A percentile compares a stretch with the other conserved stretches of the same genome.
These are phyloP conservation scores for Neohortaea acidophila DNA, from an alignment of 495 filamentous ascomycete species.

Conservation along the genomic window DNA sequence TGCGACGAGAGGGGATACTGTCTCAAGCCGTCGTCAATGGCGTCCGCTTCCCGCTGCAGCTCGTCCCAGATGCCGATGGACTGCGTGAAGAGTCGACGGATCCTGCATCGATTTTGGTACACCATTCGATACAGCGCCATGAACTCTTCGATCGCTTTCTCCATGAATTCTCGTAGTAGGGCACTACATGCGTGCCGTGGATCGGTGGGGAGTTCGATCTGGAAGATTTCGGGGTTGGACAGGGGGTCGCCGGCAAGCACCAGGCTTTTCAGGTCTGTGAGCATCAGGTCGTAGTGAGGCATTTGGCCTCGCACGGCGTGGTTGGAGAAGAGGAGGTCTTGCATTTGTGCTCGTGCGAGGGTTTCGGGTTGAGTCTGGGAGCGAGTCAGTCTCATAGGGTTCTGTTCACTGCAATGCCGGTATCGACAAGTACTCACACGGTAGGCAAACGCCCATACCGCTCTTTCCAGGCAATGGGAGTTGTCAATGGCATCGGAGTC, in stretches of 20 bases:
- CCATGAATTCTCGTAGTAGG: constrained; percentile 66
- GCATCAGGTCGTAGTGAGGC: constrained; percentile 57
- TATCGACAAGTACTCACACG: constrained; percentile 32
- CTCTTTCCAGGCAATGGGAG: constrained; percentile 39
- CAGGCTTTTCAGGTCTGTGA: constrained; percentile 60
- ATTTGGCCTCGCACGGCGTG: constrained; percentile 42
- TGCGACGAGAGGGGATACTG: not conserved
- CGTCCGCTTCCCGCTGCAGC: constrained; percentile 52
- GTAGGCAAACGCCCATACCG: constrained; percentile 47
- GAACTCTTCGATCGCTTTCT: constrained; percentile 56
- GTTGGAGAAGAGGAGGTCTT: constrained; percentile 58
- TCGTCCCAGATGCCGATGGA: constrained; percentile 69
- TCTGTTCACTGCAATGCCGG: too few species aligned
- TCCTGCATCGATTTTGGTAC: constrained; percentile 78
- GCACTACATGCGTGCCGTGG: constrained; percentile 60
- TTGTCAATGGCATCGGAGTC: constrained; percentile 37
- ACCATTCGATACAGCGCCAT: constrained; percentile 66
- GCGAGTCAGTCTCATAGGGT: not conserved
- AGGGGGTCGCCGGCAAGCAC: constrained; percentile 58
- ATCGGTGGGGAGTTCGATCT: constrained; percentile 57
- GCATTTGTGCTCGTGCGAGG: constrained; percentile 69
- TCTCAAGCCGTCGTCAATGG: constrained; percentile 7
- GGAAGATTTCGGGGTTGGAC: constrained; percentile 55
- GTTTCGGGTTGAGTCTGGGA: constrained; percentile 57
- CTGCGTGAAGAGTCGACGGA: constrained; percentile 72